Evolutionary conservation across 2,329 filamentous ascomycete species (phyloP).

Genomic region (Amesomyces nigricolor): DNA sequence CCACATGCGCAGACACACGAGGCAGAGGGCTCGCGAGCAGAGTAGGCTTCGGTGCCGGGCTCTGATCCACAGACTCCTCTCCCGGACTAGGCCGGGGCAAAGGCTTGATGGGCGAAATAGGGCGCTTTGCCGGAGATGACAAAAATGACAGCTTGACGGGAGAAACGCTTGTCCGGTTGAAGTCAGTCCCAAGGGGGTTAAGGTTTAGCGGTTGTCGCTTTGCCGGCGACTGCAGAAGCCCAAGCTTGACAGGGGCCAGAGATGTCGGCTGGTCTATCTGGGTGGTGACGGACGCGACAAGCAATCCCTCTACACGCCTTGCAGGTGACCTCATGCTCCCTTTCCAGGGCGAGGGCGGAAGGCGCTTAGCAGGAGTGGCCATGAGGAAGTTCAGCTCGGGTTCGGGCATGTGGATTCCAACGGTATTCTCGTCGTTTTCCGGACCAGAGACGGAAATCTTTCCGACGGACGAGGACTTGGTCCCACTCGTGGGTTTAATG

Average conservation of each 20-base stretch:
- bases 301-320: constrained; percentile 44
- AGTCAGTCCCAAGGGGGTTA: constrained; percentile 33
- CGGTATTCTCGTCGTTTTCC: constrained; percentile 25
- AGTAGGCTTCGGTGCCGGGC: constrained; percentile 35
- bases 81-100: constrained; percentile 23
- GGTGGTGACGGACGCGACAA: constrained; percentile 26
- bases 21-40: constrained; percentile 26
- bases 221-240: constrained; percentile 45
- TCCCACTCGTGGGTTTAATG: constrained; percentile 41
- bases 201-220: constrained; percentile 45
- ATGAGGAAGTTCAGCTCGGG: constrained; percentile 35
- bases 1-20: neutral
- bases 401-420: constrained; percentile 34
- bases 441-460: neutral
- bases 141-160: constrained; percentile 45
- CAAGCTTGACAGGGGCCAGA: constrained; percentile 36
- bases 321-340: constrained; percentile 53
- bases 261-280: constrained; percentile 27
- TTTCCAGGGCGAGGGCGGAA: constrained; percentile 47
- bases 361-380: constrained; percentile 52
- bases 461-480: constrained; percentile 28
- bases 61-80: constrained; percentile 13
- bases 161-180: constrained; percentile 31
- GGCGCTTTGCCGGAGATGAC: constrained; percentile 36
- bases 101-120: constrained; percentile 19